Conservation (phyloP, 768 basidiomycete species). For the Russula compacta region DNA sequence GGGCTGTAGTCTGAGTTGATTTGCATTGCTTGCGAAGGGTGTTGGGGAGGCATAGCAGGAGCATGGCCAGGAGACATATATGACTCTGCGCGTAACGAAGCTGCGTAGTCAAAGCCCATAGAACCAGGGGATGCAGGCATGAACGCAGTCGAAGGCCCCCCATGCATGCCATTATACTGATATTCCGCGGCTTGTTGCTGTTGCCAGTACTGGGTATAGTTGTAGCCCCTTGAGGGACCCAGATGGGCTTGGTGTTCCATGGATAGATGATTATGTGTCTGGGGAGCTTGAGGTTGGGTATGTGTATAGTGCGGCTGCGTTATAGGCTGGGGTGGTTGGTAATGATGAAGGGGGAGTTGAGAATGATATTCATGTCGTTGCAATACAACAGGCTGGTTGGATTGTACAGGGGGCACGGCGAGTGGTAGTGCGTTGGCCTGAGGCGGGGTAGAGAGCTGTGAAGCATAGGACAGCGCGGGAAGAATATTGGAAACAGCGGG, state of each 20-base stretch:
- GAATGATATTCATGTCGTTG: constrained; percentile 5
- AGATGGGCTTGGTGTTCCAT: constrained; percentile 13
- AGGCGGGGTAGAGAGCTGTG: constrained; percentile 41
- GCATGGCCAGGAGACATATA: constrained; percentile 11
- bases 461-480: constrained; percentile 33
- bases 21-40: constrained; percentile 4
- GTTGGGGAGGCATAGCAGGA: constrained; percentile 5
- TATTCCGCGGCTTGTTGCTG: constrained; percentile 12
- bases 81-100: constrained; percentile 17
- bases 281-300: constrained; percentile 2
- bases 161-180: constrained; percentile 11
- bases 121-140: constrained; percentile 13
- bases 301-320: constrained; percentile 5
- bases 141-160: background rate
- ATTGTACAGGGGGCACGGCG: background rate
- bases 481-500: constrained; percentile 16
- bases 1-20: constrained; percentile 17
- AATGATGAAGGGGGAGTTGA: background rate
- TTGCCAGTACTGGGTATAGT: constrained; percentile 20
- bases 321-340: background rate
- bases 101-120: constrained; percentile 20
- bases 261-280: constrained; percentile 5
- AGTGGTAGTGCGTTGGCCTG: constrained; percentile 18
- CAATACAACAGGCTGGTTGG: background rate
- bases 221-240: constrained; percentile 7